These are phyloP conservation scores for Wickerhamomyces queroliae DNA, from an alignment of 805 yeast genomes.

Conservation along the genomic window DNA sequence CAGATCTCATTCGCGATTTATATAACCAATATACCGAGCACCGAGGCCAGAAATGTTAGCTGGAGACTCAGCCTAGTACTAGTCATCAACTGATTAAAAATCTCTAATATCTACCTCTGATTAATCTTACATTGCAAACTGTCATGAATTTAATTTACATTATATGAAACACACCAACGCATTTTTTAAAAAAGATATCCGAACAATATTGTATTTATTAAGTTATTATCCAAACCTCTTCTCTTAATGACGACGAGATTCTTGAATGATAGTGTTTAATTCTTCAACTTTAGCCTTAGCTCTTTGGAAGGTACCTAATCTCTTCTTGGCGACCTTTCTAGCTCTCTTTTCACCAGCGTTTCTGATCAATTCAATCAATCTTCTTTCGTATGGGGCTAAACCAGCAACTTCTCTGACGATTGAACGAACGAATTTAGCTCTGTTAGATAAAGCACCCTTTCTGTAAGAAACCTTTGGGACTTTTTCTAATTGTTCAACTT, in stretches of 20 bases:
- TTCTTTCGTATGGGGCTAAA: conserved; percentile 99
- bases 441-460: conserved; percentile 95
- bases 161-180: not conserved
- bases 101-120: too few species aligned
- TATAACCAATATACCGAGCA: too few species aligned
- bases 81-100: too few species aligned
- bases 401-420: conserved; percentile 97
- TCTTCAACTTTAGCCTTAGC: conserved; percentile 99
- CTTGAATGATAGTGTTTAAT: conserved; percentile 93
- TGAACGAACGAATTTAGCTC: conserved; percentile 93
- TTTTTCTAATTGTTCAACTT: conserved; percentile 78
- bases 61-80: too few species aligned
- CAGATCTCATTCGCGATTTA: too few species aligned
- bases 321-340: conserved; percentile 99
- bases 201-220: not conserved
- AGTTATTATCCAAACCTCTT: not conserved
- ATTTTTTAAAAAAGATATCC: not conserved
- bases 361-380: conserved; percentile 98
- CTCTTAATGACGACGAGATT: conserved; percentile 86
- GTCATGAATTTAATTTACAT: conserved; percentile 1
- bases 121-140: not conserved
- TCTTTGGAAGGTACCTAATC: conserved; percentile 99
- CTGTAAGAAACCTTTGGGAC: conserved; percentile 90
- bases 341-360: conserved; percentile 99
- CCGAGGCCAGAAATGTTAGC: too few species aligned